Evolutionary conservation across 345 rosid genomes (phyloP), one percentile per base, ranked within the genome.

Genomic region (Dovyalis caffra): DNA sequence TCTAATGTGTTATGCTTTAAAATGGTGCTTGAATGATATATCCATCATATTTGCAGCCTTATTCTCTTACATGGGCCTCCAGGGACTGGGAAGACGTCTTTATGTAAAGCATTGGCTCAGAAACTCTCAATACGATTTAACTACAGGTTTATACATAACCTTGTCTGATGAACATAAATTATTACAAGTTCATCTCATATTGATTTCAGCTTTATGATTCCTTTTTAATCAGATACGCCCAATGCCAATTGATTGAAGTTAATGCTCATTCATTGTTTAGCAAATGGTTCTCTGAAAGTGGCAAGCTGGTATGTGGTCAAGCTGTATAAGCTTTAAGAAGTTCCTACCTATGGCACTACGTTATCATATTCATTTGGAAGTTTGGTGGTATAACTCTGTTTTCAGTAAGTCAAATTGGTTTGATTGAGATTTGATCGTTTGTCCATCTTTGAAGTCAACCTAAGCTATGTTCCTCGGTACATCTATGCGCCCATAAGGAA

Each of bases 281-380:
- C 79, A 95, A 95, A 88, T 95, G 99, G 99, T 93, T 95, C 84
- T 95, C 99, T 53, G 99, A 95, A 83, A 95, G 99, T 75, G 99
- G 99, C 80, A 95, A 95, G 80, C 83, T 95, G 97, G 99, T 95
- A 86, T 25, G 91, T 81, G 62, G 23, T 35, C 62, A 56, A 74
- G 35, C 18, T 67, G 57, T 65, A 16, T 43, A 23, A 67, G 62
- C 57, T 33, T 53, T 37, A 16, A 21, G 14, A 72, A 34, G 10
- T 33, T 2, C 58, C 66, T 18, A 56, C 34, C 33, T 12, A 32
- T 68, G 23, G 14, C 15, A 65, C 15, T 67, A 3, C n/a, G 29
- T 40, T 56, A 60, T 68, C 21, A 21, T 37, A 43, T 64, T 64
- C 34, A 34, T 47, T 43, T 21, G 25, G 16, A 8, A 23, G 29